Conservation (phyloP, 2,329 filamentous ascomycete species). For the Acrodontium crateriforme region DNA sequence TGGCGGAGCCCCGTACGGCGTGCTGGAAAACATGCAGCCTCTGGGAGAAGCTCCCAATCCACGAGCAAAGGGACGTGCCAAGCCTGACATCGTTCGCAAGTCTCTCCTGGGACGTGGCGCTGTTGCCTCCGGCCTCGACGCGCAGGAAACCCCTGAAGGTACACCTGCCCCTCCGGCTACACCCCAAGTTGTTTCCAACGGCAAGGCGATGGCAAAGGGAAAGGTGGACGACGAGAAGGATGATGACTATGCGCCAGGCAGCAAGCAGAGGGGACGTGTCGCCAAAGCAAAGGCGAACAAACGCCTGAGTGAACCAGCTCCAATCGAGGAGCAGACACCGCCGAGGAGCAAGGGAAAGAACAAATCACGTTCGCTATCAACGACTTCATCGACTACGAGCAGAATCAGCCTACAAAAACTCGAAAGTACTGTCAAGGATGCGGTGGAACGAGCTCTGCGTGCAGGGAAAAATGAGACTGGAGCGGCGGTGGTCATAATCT, state of each 20-base stretch:
- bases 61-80: slow-evolving; percentile 44
- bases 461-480: slow-evolving; percentile 24
- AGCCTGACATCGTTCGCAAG: slow-evolving; percentile 30
- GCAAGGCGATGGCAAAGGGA: slow-evolving; percentile 14
- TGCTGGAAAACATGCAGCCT: slow-evolving; percentile 72
- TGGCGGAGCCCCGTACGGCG: slow-evolving; percentile 58
- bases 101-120: slow-evolving; percentile 29
- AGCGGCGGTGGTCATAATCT: slow-evolving; percentile 29
- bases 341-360: too few species aligned
- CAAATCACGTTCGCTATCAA: too few species aligned
- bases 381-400: too few species aligned
- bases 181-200: slow-evolving; percentile 26
- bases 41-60: slow-evolving; percentile 57
- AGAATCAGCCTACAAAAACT: slow-evolving; percentile 9
- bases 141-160: slow-evolving; percentile 32
- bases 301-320: slow-evolving; percentile 6
- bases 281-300: slow-evolving; percentile 11
- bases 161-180: slow-evolving; percentile 21
- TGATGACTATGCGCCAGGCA: slow-evolving; percentile 28
- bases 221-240: slow-evolving; percentile 32
- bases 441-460: slow-evolving; percentile 26
- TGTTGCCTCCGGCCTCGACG: slow-evolving; percentile 26
- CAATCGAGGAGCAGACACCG: background rate
- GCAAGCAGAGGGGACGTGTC: slow-evolving; percentile 20
- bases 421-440: slow-evolving; percentile 26